Evolutionary conservation across 2,329 filamentous ascomycete genomes (phyloP), one percentile per base, ranked within the genome.

Genomic region (Paraconiothyrium brasiliense): DNA sequence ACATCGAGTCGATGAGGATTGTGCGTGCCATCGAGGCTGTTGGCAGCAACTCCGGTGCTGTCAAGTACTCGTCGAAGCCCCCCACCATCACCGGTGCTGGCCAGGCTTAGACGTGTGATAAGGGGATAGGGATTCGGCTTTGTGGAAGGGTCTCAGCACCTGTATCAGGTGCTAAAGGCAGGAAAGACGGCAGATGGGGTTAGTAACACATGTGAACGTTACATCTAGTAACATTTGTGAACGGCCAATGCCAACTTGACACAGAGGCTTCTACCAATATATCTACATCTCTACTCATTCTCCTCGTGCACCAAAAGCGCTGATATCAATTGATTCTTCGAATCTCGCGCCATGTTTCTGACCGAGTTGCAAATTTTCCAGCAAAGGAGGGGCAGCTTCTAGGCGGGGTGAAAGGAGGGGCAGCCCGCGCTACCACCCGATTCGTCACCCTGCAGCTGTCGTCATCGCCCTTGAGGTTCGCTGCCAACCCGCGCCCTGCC

Each of bases 11-110:
- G 71, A 82, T 84, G 78, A 76, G 81, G 64, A 73, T 87, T 62
- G 84, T 90, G 76, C 83, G 83, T 79, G 81, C 83, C 66, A 85
- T 90, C 67, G 87, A 90, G 82, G 81, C 81, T 57, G 82, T 83
- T 70, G 87, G 88, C 71, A 84, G 80, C 79, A 78, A 76, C 75
- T 83, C 79, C 62, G 88, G 87, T 58, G 68, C 70, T 64, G 83
- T 85, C 79, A 84, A 84, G 76, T 75, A 79, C 76, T 78, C 82
- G 20, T 37, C 41, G 78, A 83, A 83, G 73, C 72, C 78, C 32
- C 86, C 86, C 60, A 85, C 81, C 73, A 89, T 89, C 72, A 78
- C 83, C 62, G 76, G 78, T 66, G 78, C 79, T 67, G 86, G 86
- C 73, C 78, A 79, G 71, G 57, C 71, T 57, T 84, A 85, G 79